Evolutionary conservation across 352 stramenopile species (phyloP), one percentile per base, ranked within the genome.

Genomic region (Pythium apleroticum): DNA sequence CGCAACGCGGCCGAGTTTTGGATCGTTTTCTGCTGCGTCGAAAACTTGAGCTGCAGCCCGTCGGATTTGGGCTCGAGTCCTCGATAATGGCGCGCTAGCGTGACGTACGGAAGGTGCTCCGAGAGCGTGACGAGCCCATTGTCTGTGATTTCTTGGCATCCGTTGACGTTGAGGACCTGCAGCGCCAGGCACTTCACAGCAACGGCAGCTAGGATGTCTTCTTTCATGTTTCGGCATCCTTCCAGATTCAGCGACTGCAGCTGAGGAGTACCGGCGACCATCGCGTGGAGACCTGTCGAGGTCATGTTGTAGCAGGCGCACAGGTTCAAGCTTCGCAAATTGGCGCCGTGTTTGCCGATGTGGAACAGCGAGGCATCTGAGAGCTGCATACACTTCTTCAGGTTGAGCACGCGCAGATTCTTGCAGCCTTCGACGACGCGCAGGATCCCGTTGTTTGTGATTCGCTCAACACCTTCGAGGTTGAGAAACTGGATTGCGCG

Each of bases 71-170:
- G 85, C 55, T 88, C 83, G 17, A 94, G 65, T 0, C 85, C 85
- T 15, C 83, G 76, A 60, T 91, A 92, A 3, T 59, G 33, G 7
- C 69, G 67, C 0, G 81, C 78, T 56, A 64, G 65, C 31, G 82
- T 77, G 3, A 94, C 83, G 58, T 88, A 94, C 31, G 81, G 83
- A 49, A 94, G 71, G 37, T 92, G 82, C 19, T 86, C 76, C 0
- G 73, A 77, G 30, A 94, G 69, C n/a, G 85, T 92, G 20, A 52
- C 58, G 33, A 94, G 75, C 0, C 85, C 83, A 8, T 75, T 80
- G 50, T 94, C 83, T 4, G 85, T 91, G 60, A 94, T 90, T 37
- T 94, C 80, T 55, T 89, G 74, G 41, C 85, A 94, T 27, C 85
- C 85, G 17, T 81, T 85, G 33, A 94, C 50, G 37, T 91, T 90